These are phyloP conservation scores for Colletotrichum sp. DNA, from an alignment of 2,329 filamentous ascomycete genomes.

Conservation along the genomic window DNA sequence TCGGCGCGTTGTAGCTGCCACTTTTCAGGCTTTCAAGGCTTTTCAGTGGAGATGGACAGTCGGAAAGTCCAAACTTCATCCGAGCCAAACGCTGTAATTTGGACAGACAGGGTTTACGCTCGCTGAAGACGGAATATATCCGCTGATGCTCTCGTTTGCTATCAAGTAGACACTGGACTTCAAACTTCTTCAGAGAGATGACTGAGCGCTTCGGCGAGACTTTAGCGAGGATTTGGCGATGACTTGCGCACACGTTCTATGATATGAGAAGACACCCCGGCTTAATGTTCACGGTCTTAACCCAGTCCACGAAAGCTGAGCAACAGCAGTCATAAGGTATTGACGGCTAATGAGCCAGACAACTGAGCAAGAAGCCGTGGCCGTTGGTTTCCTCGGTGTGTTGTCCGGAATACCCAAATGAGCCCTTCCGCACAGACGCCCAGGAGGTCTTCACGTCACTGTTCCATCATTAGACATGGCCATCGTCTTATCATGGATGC, in stretches of 20 bases:
- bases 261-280: not conserved
- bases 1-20: not conserved
- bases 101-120: not conserved
- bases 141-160: not conserved
- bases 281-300: not conserved
- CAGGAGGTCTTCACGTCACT: not conserved
- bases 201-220: not conserved
- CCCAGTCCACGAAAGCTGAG: not conserved
- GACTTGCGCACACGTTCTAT: not conserved
- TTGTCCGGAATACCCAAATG: not conserved
- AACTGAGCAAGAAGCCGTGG: not conserved
- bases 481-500: not conserved
- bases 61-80: constrained; percentile 15
- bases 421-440: not conserved
- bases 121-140: not conserved
- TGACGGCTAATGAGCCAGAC: not conserved
- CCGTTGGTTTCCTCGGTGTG: not conserved
- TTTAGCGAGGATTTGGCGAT: not conserved
- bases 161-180: not conserved
- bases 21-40: not conserved
- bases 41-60: not conserved
- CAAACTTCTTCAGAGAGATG: not conserved
- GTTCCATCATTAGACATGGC: not conserved
- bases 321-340: not conserved
- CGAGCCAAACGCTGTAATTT: not conserved